phyloP scores from a whole-genome alignment of 257 asterid genomes.

The Striga asiatica region DNA sequence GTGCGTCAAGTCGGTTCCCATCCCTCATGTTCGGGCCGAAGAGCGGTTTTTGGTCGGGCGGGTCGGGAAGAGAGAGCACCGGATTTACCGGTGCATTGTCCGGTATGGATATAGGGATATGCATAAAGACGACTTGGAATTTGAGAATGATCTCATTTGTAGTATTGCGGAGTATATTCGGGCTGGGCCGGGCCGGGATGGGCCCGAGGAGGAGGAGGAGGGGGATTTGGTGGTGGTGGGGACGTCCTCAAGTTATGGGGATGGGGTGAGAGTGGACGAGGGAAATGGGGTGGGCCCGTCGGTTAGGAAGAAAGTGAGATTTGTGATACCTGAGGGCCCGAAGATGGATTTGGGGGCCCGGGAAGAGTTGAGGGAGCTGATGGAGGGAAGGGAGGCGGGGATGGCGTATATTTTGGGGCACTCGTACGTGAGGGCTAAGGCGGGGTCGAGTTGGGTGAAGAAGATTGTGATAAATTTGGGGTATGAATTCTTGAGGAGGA shows the following conservation, averaged over 20 bases:
- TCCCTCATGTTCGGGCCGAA: slow-evolving; percentile 68
- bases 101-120: slow-evolving; percentile 85
- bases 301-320: slow-evolving; percentile 55
- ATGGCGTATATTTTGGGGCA: slow-evolving; percentile 79
- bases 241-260: slow-evolving; percentile 19
- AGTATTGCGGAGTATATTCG: slow-evolving; percentile 82
- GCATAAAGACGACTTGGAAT: slow-evolving; percentile 62
- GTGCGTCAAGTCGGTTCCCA: slow-evolving; percentile 75
- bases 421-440: slow-evolving; percentile 68
- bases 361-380: slow-evolving; percentile 56
- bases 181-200: slow-evolving; percentile 16
- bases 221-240: slow-evolving; percentile 18
- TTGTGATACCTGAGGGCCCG: slow-evolving; percentile 63
- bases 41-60: slow-evolving; percentile 82
- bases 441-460: slow-evolving; percentile 68
- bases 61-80: slow-evolving; percentile 67
- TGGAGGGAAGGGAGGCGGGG: slow-evolving; percentile 90
- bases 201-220: slow-evolving; percentile 22
- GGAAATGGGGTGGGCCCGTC: slow-evolving; percentile 16
- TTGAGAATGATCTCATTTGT: slow-evolving; percentile 68
- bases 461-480: slow-evolving; percentile 62
- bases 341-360: slow-evolving; percentile 31
- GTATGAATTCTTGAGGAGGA: slow-evolving; percentile 82
- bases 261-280: slow-evolving; percentile 21
- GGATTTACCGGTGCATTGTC: slow-evolving; percentile 74